A percentile compares a stretch with the other conserved stretches of the same genome.
Conservation (phyloP, 2,329 filamentous ascomycete genomes). For the Epichloe sibirici region DNA sequence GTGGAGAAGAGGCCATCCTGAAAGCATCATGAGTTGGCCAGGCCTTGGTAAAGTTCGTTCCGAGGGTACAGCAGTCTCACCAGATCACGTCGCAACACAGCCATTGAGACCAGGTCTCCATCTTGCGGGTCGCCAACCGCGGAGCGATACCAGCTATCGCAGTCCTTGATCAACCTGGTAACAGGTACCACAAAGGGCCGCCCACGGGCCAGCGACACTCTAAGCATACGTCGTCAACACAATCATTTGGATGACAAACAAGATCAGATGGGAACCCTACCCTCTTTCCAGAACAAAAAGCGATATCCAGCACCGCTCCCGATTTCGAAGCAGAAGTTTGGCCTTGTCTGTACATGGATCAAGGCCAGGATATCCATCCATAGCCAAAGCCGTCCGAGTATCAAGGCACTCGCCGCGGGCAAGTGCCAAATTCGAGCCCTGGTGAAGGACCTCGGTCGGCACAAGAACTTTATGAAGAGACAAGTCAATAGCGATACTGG, state of each 20-base stretch:
- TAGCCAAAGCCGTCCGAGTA: constrained; percentile 47
- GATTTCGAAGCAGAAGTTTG: constrained; percentile 46
- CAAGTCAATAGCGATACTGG: constrained; percentile 57
- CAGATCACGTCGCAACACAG: constrained; percentile 54
- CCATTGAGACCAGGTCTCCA: constrained; percentile 59
- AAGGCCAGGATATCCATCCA: constrained; percentile 56
- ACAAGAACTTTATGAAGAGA: constrained; percentile 58
- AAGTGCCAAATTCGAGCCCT: constrained; percentile 32
- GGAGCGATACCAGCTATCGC: constrained; percentile 57
- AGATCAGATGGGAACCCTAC: constrained; percentile 18
- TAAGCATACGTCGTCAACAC: constrained; percentile 3
- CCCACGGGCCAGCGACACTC: constrained; percentile 57
- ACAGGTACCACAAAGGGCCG: constrained; percentile 56
- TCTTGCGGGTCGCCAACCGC: constrained; percentile 53
- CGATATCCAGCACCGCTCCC: constrained; percentile 59
- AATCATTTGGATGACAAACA: no score
- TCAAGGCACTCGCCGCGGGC: constrained; percentile 58
- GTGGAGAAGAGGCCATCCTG: constrained; percentile 44
- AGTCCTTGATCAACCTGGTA: constrained; percentile 52
- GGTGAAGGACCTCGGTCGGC: constrained; percentile 36
- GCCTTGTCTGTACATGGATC: constrained; percentile 49
- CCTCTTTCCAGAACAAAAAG: constrained; percentile 62
- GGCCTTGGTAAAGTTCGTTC: no score
- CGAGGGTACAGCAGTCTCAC: constrained; percentile 23
- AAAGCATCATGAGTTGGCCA: neutral